Conservation (phyloP, 2,329 filamentous ascomycete species). For the Stachybotrys chlorohalonatus region DNA sequence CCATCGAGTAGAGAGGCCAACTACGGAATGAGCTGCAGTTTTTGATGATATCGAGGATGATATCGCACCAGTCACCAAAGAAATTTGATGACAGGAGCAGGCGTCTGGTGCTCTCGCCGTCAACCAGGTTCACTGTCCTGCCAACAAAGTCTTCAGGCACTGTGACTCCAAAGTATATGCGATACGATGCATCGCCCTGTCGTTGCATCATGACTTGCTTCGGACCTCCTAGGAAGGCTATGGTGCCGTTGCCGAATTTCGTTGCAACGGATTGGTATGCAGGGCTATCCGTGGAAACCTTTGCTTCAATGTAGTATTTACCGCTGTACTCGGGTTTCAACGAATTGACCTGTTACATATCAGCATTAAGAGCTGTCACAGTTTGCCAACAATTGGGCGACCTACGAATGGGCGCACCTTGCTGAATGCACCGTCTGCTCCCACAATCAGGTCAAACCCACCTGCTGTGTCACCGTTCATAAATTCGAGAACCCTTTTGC, state of each 20-base stretch:
- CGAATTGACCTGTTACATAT: not conserved
- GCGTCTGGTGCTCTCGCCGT: not conserved
- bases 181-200: constrained; percentile 1
- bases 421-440: not conserved
- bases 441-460: not conserved
- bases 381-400: not conserved
- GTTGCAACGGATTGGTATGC: not conserved
- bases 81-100: not conserved
- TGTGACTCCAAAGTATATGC: constrained; percentile 1
- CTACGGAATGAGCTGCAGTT: not conserved
- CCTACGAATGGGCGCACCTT: not conserved
- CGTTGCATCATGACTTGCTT: not conserved
- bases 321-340: not conserved
- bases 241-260: not conserved
- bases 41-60: not conserved
- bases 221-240: not conserved
- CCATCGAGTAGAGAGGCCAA: not conserved
- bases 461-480: not conserved
- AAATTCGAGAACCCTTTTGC: not conserved
- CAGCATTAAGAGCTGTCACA: not conserved
- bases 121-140: not conserved
- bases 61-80: not conserved
- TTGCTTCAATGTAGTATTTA: not conserved
- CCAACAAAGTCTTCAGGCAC: not conserved
- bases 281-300: not conserved